Evolutionary conservation across 2,329 filamentous ascomycete genomes (phyloP).

Genomic region (Dothidotthia symphoricarpi): DNA sequence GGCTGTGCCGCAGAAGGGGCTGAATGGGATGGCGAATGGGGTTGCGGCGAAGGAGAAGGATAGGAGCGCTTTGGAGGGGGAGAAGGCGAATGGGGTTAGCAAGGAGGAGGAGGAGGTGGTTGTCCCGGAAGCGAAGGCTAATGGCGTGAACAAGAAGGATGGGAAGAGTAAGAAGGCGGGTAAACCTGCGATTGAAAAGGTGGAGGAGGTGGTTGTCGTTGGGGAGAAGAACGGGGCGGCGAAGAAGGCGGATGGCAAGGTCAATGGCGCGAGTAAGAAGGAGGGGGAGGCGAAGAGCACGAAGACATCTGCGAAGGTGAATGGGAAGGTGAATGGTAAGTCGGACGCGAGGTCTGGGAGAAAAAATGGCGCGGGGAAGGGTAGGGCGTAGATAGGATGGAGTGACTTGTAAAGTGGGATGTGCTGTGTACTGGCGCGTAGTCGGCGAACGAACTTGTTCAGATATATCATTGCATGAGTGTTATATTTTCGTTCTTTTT

Average conservation of each 20-base stretch:
- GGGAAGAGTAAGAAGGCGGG: conserved; percentile 16
- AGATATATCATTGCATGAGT: no score
- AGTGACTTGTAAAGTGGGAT: no score
- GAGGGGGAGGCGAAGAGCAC: conserved; percentile 2
- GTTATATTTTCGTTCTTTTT: no score
- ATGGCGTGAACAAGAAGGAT: conserved; percentile 8
- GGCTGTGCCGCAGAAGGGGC: conserved; percentile 26
- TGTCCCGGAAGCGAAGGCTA: conserved; percentile 7
- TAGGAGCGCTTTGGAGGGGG: conserved; percentile 15
- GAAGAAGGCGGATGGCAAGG: conserved; percentile 5
- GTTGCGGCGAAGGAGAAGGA: conserved; percentile 21
- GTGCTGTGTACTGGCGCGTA: no score
- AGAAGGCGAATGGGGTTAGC: conserved; percentile 3
- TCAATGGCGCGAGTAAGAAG: conserved; percentile 10
- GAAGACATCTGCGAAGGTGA: no score
- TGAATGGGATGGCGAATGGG: conserved; percentile 13
- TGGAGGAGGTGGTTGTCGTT: conserved; percentile 6
- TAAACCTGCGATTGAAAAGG: conserved; percentile 5
- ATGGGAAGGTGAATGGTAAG: no score
- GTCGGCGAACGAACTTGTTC: no score
- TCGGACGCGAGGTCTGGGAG: conserved; percentile 14
- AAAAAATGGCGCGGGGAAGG: conserved; percentile 23
- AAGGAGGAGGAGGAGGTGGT: conserved; percentile 9
- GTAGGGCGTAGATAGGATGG: conserved; percentile 18
- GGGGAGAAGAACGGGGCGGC: conserved; percentile 4